Evolutionary conservation across 805 yeast genomes (phyloP).

Genomic region (Candida koratica): DNA sequence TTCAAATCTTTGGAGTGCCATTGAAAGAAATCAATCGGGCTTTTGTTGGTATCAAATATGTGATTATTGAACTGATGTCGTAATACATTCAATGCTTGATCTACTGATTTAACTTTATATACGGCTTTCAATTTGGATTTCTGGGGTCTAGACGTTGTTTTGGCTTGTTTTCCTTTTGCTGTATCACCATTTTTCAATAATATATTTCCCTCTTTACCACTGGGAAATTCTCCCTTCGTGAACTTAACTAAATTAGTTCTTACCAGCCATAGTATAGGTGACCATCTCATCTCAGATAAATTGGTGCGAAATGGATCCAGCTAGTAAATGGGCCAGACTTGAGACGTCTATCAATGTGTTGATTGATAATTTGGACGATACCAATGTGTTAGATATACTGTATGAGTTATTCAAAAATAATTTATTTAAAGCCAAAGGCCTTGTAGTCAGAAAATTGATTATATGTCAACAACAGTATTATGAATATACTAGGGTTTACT

Average conservation of each 20-base stretch:
- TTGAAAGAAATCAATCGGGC: slow-evolving; percentile 20
- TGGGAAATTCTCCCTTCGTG: background rate
- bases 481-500: slow-evolving; percentile 44
- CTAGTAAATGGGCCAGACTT: slow-evolving; percentile 48
- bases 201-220: background rate
- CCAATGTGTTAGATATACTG: slow-evolving; percentile 48
- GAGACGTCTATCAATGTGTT: slow-evolving; percentile 45
- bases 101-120: slow-evolving; percentile 11
- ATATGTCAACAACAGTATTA: slow-evolving; percentile 24
- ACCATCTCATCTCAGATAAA: slow-evolving; percentile 6
- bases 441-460: slow-evolving; percentile 50
- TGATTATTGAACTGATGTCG: slow-evolving; percentile 27
- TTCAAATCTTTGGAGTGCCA: slow-evolving; percentile 24
- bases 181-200: no score
- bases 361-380: slow-evolving; percentile 42
- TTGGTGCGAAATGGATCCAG: background rate
- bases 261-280: slow-evolving; percentile 2
- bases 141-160: slow-evolving; percentile 1
- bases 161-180: background rate
- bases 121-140: no score
- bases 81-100: slow-evolving; percentile 26
- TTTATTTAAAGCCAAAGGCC: slow-evolving; percentile 56
- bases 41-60: slow-evolving; percentile 25
- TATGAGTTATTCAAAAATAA: slow-evolving; percentile 54
- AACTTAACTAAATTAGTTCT: slow-evolving; percentile 1